A percentile compares a stretch with the other conserved stretches of the same genome.
These are phyloP conservation scores for Leishmania tarentolae DNA, from an alignment of 208 protist species.

Conservation along the genomic window DNA sequence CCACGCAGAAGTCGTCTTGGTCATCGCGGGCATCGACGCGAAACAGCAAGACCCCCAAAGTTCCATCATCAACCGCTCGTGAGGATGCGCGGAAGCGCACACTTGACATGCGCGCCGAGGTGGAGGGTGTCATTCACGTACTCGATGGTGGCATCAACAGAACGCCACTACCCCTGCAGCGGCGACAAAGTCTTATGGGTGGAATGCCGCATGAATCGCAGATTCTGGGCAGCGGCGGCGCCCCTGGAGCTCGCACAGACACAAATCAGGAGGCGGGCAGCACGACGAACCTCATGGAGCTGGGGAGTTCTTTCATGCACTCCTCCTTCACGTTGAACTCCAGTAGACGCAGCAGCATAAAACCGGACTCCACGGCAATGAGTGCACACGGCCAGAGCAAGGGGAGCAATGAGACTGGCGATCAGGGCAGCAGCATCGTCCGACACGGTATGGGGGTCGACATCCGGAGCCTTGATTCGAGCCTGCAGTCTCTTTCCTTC, in stretches of 20 bases:
- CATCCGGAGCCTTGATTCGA: slow-evolving; percentile 38
- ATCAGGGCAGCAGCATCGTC: slow-evolving; percentile 3
- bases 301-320: slow-evolving; percentile 66
- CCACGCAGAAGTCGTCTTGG: not conserved
- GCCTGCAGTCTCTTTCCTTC: slow-evolving; percentile 39
- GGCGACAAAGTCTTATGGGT: slow-evolving; percentile 28
- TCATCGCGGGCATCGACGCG: slow-evolving; percentile 6
- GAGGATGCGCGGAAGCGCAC: slow-evolving; percentile 52
- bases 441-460: not conserved
- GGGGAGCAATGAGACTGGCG: not conserved
- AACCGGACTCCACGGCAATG: not conserved
- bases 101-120: slow-evolving; percentile 43
- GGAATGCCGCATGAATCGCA: slow-evolving; percentile 23
- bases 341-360: slow-evolving; percentile 14
- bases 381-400: not conserved
- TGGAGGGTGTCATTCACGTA: slow-evolving; percentile 74
- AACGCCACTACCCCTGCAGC: slow-evolving; percentile 76
- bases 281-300: slow-evolving; percentile 18
- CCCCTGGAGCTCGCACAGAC: slow-evolving; percentile 6
- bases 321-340: slow-evolving; percentile 64
- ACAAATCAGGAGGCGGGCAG: slow-evolving; percentile 5
- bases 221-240: slow-evolving; percentile 15
- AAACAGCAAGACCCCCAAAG: not conserved
- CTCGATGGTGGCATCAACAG: slow-evolving; percentile 87
- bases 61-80: slow-evolving; percentile 19